Base-by-base conservation (phyloP, 163 green algal species). In the Smithsoniella earleae region DNA sequence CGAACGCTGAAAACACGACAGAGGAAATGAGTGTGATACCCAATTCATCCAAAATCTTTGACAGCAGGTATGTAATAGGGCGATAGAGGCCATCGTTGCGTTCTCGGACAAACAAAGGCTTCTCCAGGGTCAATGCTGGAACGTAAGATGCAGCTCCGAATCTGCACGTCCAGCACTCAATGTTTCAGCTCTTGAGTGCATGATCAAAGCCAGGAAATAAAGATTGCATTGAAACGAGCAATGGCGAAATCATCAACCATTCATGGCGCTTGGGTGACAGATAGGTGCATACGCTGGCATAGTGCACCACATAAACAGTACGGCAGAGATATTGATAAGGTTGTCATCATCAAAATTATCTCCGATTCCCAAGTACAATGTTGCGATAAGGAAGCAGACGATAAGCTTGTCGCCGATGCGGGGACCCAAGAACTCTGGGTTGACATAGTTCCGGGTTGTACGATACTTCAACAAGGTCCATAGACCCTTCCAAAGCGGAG, bases 61-160 rank as follows among this genome's bases (percentile, higher is more conserved):
- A 74, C 3, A 82, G 54, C 45, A 96, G 83, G 82, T 93, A 95
- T n/a, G 87, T 91, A 62, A 91, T 79, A 3, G 86, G 77, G 13
- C 81, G 66, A 82, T 95, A 95, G 44, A 95, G 77, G 3, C 89
- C 89, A 76, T 95, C 90, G 44, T 81, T 85, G 45, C 89, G 82
- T 75, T 96, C 90, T 31, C 86, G 74, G 5, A 77, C 64, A 18
- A 87, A 89, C 64, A 91, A 79, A 36, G 6, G 30, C 82, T 78
- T 69, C 86, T 82, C 81, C 1, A 89, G 58, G n/a, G 87, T 79
- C 13, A 90, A 74, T 2, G 75, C 43, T 5, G 85, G 85, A 54
- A 90, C 80, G 63, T 88, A 90, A 10, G 83, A 66, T 4, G 83
- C 82, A 20, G 84, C 86, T 3, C 86, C 84, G 63, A 88, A 89